Evolutionary conservation across 2,329 filamentous ascomycete species (phyloP), one percentile per base, ranked within the genome.

Genomic region (Aulographum hederae): DNA sequence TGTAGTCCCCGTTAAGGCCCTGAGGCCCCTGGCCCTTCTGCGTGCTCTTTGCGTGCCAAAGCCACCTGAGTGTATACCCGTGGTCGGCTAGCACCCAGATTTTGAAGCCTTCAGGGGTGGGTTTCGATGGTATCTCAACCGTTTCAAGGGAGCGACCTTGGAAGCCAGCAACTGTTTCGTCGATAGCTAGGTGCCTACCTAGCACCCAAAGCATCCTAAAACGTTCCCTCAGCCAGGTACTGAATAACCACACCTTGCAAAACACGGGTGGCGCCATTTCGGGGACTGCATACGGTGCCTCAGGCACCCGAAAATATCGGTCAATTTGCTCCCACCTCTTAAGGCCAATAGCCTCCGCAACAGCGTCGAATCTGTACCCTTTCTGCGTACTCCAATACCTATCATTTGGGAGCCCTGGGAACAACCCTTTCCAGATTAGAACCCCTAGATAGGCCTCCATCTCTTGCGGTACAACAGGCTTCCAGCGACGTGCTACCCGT

Each of bases 101-200:
- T 18, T 36, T 36, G 18, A 15, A 34, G 19, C 34, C 34, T 20
- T 34, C 20, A 16, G 29, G 34, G 12, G 18, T 34, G 6, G 34
- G 34, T 20, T 36, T 36, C 5, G 11, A 23, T 21, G 26, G 32
- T 6, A 36, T 36, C n/a, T 34, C 34, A 10, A 36, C 34, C 5
- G 18, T 36, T 15, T 34, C 16, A n/a, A 18, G 21, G 14, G 34
- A 18, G n/a, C 32, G 15, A 14, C 34, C 32, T 20, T 6, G 25
- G 27, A 36, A 36, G n/a, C 32, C 25, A 6, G n/a, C 11, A 10
- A 36, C 34, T n/a, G n/a, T 17, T 21, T 36, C 34, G 21, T 36
- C 32, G 13, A 31, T 23, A 23, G 34, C 25, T 12, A 28, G 13
- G 32, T 36, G 27, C 13, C 25, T 27, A 4, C 32, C 32, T 19